Evolutionary conservation across 148 eudicot species (phyloP).

Genomic region (Spergularia bocconei): DNA sequence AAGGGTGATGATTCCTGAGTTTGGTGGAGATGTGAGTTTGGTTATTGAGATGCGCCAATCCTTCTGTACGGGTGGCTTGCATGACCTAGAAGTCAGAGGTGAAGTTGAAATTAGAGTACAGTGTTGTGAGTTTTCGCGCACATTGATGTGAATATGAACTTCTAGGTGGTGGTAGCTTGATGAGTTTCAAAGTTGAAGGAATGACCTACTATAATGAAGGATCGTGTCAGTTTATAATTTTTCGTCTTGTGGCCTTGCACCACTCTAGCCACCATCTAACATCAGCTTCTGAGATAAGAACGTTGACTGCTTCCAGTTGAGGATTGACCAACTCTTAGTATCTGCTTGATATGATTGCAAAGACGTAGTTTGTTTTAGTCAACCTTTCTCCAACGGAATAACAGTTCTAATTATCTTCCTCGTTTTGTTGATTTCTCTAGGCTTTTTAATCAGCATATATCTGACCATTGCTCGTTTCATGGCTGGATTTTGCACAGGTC

Average conservation of each 20-base stretch:
- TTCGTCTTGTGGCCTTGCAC: neutral
- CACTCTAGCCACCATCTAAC: too few relatives aligned
- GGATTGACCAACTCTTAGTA: too few relatives aligned
- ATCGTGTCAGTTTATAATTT: neutral
- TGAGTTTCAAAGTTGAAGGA: too few relatives aligned
- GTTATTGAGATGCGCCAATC: neutral
- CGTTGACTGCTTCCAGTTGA: too few relatives aligned
- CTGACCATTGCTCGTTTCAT: neutral
- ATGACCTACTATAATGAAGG: too few relatives aligned
- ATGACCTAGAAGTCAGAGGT: neutral
- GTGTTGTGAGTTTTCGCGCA: neutral
- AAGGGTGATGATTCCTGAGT: neutral
- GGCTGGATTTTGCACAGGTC: slow-evolving; percentile 35
- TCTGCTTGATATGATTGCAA: too few relatives aligned
- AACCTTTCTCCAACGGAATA: neutral
- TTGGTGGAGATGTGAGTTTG: neutral
- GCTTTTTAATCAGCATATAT: neutral
- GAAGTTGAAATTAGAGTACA: neutral
- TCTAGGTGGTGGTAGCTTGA: neutral
- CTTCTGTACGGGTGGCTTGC: neutral
- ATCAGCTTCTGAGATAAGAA: too few relatives aligned
- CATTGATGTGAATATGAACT: neutral
- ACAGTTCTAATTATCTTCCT: neutral
- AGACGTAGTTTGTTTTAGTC: too few relatives aligned
- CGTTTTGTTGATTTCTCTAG: neutral